Base-by-base conservation (phyloP, 2,329 filamentous ascomycete genomes). In the Calonectria crousiana region DNA sequence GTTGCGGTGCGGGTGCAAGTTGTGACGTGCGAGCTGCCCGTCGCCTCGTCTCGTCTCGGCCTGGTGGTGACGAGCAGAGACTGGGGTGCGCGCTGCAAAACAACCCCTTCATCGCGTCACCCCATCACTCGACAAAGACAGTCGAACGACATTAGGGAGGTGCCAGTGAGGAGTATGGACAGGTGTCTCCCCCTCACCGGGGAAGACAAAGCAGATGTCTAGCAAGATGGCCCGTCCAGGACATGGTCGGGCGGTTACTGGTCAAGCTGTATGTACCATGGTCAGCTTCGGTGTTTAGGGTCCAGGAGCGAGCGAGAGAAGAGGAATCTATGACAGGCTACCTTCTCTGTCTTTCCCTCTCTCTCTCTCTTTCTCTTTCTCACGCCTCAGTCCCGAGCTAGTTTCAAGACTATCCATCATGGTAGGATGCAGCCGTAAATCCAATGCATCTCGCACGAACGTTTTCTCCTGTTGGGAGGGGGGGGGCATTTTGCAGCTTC, bases 101-200 rank as follows among this genome's bases (percentile, higher is more conserved):
- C 49, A 49, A 52, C 34, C 34, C 47, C 53, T 53, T 67, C 70
- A 72, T 44, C 53, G 64, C 64, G 53, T 52, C 62, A 71, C 36
- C 47, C 23, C 41, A 62, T 71, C 36, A 56, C 32, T 36, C 58
- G 30, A 71, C 60, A 23, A 28, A 26, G 8, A 65, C 49, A 64
- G 49, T 66, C 64, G 64, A 44, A 72, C 52, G 70, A 67, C 44
- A 41, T 44, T 53, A 28, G 51, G 60, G 47, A 65, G 56, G 36
- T 49, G 60, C 38, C 60, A 36, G 20, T 28, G 34, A 53, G 26
- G 44, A 64, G 41, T 20, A 52, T 18, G 26, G 10, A 64, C 41
- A 67, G 38, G 64, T 53, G 44, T 44, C 26, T 72, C 20, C 38
- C 69, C 53, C 64, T 72, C 70, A 67, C 26, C 64, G 49, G 70